Evolutionary conservation across 495 filamentous ascomycete genomes (phyloP).

Genomic region (Xylaria venustula): DNA sequence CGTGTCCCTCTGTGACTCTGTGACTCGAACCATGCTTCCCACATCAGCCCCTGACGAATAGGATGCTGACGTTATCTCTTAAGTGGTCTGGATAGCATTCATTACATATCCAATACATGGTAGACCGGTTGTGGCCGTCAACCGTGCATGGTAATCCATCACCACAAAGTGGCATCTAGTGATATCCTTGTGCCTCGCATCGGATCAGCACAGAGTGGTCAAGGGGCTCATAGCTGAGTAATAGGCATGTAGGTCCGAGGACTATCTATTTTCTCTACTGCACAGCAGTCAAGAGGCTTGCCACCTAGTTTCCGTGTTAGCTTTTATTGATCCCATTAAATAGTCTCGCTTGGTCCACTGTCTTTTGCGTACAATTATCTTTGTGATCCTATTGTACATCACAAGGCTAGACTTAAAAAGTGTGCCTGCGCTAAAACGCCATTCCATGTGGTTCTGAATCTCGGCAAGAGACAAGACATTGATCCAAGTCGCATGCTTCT

Average conservation of each 20-base stretch:
- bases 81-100: conserved; percentile 1
- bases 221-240: conserved; percentile 7
- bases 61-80: conserved; percentile 11
- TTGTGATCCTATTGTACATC: not conserved
- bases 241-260: not conserved
- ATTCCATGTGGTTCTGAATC: not conserved
- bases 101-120: not conserved
- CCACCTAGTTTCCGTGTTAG: not conserved
- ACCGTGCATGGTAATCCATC: conserved; percentile 12
- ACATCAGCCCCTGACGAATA: conserved; percentile 8
- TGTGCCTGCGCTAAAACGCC: not conserved
- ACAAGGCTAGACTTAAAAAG: conserved; percentile 1
- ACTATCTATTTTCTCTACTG: not conserved
- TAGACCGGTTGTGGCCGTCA: conserved; percentile 11
- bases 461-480: not conserved
- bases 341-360: not conserved
- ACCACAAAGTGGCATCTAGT: not conserved
- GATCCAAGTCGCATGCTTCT: not conserved
- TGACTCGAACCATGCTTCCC: conserved; percentile 11
- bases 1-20: conserved; percentile 12
- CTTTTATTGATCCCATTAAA: conserved; percentile 5
- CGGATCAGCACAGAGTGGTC: not conserved
- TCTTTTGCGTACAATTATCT: not conserved
- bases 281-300: not conserved
- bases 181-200: conserved; percentile 1